Conservation (phyloP, 257 asterid species). For the Lavandula angustifolia region DNA sequence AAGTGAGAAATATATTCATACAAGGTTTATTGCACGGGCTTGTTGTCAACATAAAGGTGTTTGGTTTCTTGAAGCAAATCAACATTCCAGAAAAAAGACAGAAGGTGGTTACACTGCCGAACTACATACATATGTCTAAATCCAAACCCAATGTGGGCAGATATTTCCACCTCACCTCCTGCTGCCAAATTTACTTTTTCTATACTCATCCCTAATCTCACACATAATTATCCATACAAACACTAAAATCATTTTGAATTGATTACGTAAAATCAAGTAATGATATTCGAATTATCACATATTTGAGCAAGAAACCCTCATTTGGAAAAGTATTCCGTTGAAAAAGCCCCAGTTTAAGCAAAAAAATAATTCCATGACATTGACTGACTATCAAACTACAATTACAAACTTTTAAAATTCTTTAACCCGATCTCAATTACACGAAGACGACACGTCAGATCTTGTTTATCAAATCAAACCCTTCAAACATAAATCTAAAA, state of each 20-base stretch:
- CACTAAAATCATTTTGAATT: slow-evolving; percentile 1
- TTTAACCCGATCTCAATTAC: not conserved
- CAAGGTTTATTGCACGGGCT: slow-evolving; percentile 24
- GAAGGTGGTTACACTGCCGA: slow-evolving; percentile 9
- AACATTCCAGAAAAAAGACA: slow-evolving; percentile 1
- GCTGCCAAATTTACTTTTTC: slow-evolving; percentile 2
- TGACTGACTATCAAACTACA: not conserved
- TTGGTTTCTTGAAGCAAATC: slow-evolving; percentile 8
- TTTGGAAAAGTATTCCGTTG: not conserved
- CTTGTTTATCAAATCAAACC: not conserved
- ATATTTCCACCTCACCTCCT: slow-evolving; percentile 1
- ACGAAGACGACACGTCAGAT: not conserved
- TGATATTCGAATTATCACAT: not conserved
- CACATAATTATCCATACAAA: slow-evolving; percentile 8
- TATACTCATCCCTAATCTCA: slow-evolving; percentile 21
- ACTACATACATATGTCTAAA: slow-evolving; percentile 1
- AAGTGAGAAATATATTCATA: not conserved
- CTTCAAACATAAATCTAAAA: not conserved
- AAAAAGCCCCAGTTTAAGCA: not conserved
- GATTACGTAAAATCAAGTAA: not conserved
- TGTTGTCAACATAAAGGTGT: slow-evolving; percentile 9
- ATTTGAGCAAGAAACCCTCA: too few relatives aligned
- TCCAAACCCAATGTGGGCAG: slow-evolving; percentile 17
- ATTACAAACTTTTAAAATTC: not conserved
- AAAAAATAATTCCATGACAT: too few relatives aligned